phyloP scores from a whole-genome alignment of 257 asterid genomes.

The Solanum medicagineum region DNA sequence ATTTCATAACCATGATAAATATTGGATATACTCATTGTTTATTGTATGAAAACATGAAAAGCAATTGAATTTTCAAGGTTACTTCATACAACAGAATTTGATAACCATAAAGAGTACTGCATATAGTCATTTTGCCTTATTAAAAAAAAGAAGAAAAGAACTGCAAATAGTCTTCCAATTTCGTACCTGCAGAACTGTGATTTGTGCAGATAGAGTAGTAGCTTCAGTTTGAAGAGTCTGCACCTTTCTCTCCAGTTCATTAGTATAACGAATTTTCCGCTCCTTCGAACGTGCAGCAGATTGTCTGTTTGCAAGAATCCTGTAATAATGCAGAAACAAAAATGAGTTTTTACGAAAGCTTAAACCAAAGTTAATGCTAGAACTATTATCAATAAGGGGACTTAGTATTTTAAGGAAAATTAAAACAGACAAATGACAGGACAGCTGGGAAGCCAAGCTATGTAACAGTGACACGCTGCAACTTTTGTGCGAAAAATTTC shows the following conservation, averaged over 20 bases:
- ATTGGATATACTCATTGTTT: not conserved
- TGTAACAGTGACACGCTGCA: not conserved
- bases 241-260: constrained; percentile 87
- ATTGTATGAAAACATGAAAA: not conserved
- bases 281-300: constrained; percentile 97
- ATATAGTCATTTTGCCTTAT: not conserved
- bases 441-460: not conserved
- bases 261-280: constrained; percentile 68
- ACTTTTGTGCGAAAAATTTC: not conserved
- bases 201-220: constrained; percentile 80
- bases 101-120: not conserved
- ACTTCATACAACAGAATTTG: not conserved
- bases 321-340: constrained; percentile 12
- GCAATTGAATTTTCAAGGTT: not conserved
- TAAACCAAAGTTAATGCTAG: not conserved
- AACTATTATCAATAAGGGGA: not conserved
- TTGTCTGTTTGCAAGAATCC: constrained; percentile 93
- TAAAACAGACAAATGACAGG: not conserved
- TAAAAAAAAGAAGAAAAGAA: not conserved
- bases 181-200: constrained; percentile 70
- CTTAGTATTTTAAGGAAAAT: not conserved
- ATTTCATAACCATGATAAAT: not conserved
- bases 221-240: constrained; percentile 92
- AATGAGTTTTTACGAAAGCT: not conserved
- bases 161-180: not conserved